Percentiles rank a stretch among this genome's conserved stretches.
phyloP scores from a whole-genome alignment of 148 eudicot genomes.

The Spergularia bocconei region DNA sequence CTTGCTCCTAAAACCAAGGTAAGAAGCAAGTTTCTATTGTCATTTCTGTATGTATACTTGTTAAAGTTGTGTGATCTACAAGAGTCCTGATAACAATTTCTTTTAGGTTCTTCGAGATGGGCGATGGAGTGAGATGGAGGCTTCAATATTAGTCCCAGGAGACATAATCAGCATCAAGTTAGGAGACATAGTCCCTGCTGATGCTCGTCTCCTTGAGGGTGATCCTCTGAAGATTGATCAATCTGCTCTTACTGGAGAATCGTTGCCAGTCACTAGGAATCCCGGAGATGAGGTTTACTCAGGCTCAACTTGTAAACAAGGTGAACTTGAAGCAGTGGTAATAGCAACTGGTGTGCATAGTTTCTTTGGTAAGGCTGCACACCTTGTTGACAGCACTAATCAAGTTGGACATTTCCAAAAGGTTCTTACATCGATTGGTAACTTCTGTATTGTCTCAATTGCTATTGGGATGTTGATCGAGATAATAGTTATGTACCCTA shows the following conservation, averaged over 20 bases:
- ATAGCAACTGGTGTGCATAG: slow-evolving; percentile 76
- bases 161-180: slow-evolving; percentile 65
- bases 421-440: slow-evolving; percentile 64
- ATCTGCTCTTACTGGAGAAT: slow-evolving; percentile 72
- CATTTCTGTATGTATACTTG: too few relatives aligned
- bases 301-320: slow-evolving; percentile 74
- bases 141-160: slow-evolving; percentile 62
- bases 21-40: not conserved
- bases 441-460: slow-evolving; percentile 68
- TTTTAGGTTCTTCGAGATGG: slow-evolving; percentile 62
- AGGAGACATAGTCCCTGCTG: slow-evolving; percentile 74
- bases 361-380: slow-evolving; percentile 80
- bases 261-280: slow-evolving; percentile 56
- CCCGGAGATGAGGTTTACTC: slow-evolving; percentile 70
- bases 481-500: slow-evolving; percentile 56
- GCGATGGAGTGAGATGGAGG: slow-evolving; percentile 63
- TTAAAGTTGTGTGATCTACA: not conserved
- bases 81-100: slow-evolving; percentile 7
- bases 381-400: slow-evolving; percentile 68
- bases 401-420: slow-evolving; percentile 75
- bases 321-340: slow-evolving; percentile 70
- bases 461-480: slow-evolving; percentile 60
- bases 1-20: slow-evolving; percentile 77
- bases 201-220: slow-evolving; percentile 73
- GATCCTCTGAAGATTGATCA: slow-evolving; percentile 69